Conservation (phyloP, 1,284 basidiomycete species). For the Rhodotorula sp. region DNA sequence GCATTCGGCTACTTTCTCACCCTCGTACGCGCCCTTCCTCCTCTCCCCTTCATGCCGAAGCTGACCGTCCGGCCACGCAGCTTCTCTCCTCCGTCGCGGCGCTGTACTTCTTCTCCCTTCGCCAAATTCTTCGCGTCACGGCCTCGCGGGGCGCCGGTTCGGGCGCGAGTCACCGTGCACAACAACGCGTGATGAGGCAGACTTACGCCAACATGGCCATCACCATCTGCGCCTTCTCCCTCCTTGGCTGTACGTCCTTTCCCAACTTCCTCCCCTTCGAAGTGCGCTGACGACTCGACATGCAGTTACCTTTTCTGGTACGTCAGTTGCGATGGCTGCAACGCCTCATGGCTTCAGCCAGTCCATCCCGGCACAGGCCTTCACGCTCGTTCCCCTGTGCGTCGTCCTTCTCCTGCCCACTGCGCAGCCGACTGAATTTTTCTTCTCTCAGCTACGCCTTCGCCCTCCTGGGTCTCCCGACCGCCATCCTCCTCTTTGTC, state of each 20-base stretch:
- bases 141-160: not conserved
- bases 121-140: not conserved
- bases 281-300: not conserved
- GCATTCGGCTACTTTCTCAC: not conserved
- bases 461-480: constrained; percentile 21
- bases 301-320: not conserved
- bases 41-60: not conserved
- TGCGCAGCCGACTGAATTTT: not conserved
- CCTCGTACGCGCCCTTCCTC: not conserved
- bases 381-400: not conserved
- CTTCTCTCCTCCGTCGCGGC: not conserved
- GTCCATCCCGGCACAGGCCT: not conserved
- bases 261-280: too few species aligned
- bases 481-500: constrained; percentile 22
- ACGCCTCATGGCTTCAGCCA: not conserved
- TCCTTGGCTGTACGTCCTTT: constrained; percentile 5
- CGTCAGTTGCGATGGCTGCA: not conserved
- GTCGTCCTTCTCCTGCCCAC: not conserved
- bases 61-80: not conserved
- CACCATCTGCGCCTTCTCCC: constrained; percentile 13
- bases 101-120: constrained; percentile 11
- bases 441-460: constrained; percentile 12
- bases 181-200: not conserved
- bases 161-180: too few species aligned
- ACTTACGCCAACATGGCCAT: constrained; percentile 13